A percentile compares a stretch with the other conserved stretches of the same genome.
These are phyloP conservation scores for Chamaenerion angustifolium DNA, from an alignment of 345 rosid genomes.

Conservation along the genomic window DNA sequence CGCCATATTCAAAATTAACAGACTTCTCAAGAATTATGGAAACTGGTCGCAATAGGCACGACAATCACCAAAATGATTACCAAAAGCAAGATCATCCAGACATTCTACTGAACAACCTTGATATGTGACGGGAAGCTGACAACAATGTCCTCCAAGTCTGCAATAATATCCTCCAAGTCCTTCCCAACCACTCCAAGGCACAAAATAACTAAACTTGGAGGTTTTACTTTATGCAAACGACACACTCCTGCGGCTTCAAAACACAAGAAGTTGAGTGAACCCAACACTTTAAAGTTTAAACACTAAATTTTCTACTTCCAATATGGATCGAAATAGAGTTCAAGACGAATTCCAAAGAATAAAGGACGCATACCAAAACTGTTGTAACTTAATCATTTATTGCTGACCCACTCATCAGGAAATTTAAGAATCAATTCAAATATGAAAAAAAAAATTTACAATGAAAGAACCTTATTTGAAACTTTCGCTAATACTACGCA, in stretches of 20 bases:
- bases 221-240: constrained; percentile 19
- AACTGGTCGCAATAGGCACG: constrained; percentile 60
- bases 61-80: constrained; percentile 52
- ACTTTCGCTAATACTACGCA: no score
- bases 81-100: constrained; percentile 32
- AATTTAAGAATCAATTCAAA: no score
- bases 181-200: constrained; percentile 74
- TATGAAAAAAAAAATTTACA: no score
- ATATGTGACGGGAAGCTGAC: constrained; percentile 43
- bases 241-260: constrained; percentile 17
- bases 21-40: constrained; percentile 49
- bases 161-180: constrained; percentile 64
- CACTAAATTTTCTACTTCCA: no score
- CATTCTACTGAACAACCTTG: constrained; percentile 29
- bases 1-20: background rate
- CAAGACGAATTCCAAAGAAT: no score
- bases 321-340: no score
- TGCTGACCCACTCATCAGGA: no score
- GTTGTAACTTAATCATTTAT: no score
- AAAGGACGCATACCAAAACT: no score
- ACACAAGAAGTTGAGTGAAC: no score
- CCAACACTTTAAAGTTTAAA: no score
- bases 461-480: no score
- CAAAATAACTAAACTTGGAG: constrained; percentile 53
- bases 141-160: constrained; percentile 50